Conservation (phyloP, 202 grass and related monocot species). For the Panicum virgatum region DNA sequence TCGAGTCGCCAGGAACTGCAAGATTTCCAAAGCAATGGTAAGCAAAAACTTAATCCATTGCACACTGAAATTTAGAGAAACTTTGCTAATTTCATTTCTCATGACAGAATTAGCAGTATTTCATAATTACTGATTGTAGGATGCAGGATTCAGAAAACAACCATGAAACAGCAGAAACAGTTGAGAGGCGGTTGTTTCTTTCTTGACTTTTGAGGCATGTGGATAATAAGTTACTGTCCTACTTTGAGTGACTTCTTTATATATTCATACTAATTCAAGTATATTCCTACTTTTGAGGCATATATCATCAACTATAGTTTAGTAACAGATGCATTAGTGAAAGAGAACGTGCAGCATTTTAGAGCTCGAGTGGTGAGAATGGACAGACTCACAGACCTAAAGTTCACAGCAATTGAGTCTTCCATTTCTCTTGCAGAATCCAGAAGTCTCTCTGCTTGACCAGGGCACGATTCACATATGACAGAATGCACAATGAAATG, state of each 20-base stretch:
- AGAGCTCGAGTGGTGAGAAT: conserved; percentile 3
- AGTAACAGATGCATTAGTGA: not conserved
- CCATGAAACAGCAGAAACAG: not conserved
- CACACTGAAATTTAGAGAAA: conserved; percentile 16
- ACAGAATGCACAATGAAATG: conserved; percentile 35
- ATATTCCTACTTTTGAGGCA: too few species aligned
- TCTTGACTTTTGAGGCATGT: not conserved
- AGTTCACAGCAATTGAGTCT: too few species aligned
- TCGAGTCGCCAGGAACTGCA: conserved; percentile 87
- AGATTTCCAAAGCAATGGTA: conserved; percentile 40
- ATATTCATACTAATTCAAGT: not conserved
- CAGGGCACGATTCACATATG: conserved; percentile 97
- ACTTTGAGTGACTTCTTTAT: not conserved
- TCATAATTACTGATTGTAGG: too few species aligned
- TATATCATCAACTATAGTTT: not conserved
- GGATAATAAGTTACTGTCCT: not conserved
- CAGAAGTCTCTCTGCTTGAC: conserved; percentile 96
- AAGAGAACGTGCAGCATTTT: not conserved
- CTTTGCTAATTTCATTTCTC: not conserved
- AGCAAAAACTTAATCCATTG: too few species aligned
- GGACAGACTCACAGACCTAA: conserved; percentile 80
- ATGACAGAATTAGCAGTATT: not conserved
- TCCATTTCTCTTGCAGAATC: conserved; percentile 99
- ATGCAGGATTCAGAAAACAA: conserved; percentile 6
- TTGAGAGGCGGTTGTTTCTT: not conserved